phyloP scores from a whole-genome alignment of 2,329 filamentous ascomycete genomes.

The Cladosporium sp. region DNA sequence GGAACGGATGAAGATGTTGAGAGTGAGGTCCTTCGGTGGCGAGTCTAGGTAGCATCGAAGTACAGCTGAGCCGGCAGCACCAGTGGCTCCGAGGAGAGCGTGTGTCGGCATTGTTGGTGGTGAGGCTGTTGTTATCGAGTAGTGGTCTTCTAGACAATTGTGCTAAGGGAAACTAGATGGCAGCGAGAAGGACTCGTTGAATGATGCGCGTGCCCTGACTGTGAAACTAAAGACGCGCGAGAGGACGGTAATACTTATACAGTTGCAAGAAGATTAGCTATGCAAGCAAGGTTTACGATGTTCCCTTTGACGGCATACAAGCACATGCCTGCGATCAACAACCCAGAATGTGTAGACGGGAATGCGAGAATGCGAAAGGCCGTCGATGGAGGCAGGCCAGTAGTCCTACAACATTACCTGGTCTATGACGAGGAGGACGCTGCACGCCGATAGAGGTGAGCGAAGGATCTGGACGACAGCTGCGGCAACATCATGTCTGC shows the following conservation, averaged over 20 bases:
- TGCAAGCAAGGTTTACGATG: background rate
- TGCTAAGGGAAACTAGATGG: background rate
- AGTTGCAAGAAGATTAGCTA: background rate
- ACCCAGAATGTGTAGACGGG: background rate
- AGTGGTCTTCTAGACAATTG: background rate
- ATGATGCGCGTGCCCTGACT: background rate
- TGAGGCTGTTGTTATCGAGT: background rate
- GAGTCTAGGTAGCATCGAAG: conserved; percentile 23
- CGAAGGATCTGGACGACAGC: background rate
- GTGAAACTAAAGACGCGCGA: background rate
- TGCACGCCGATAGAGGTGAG: background rate
- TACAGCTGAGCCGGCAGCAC: conserved; percentile 29
- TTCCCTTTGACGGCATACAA: background rate
- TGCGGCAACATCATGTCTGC: background rate
- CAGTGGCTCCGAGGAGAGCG: conserved; percentile 30
- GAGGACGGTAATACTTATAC: background rate
- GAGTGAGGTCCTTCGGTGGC: conserved; percentile 22
- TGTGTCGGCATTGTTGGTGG: conserved; percentile 25
- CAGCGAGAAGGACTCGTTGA: background rate
- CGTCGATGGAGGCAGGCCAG: background rate
- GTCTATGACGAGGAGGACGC: background rate
- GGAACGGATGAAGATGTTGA: conserved; percentile 29
- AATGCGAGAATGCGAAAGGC: background rate
- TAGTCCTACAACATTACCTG: background rate
- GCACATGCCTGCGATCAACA: background rate